Conservation (phyloP, 495 filamentous ascomycete species). For the Amorphotheca resinae region DNA sequence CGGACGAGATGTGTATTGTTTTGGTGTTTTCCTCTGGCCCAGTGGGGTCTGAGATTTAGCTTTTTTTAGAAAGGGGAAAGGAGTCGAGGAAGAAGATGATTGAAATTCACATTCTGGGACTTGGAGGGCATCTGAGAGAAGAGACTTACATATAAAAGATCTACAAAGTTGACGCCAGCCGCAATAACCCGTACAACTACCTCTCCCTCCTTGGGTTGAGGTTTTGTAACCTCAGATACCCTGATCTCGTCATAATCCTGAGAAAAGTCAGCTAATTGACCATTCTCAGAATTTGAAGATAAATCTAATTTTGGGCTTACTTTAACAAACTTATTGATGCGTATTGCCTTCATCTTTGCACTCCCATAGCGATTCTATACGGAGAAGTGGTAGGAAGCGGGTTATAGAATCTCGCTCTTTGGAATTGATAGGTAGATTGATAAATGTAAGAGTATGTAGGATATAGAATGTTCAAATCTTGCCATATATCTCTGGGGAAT, state of each 20-base stretch:
- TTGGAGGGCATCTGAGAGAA: background rate
- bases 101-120: background rate
- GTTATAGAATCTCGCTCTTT: no score
- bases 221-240: conserved; percentile 14
- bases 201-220: conserved; percentile 8
- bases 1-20: conserved; percentile 25
- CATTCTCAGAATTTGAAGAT: background rate
- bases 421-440: no score
- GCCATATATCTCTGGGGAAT: no score
- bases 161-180: conserved; percentile 20
- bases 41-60: background rate
- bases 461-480: no score
- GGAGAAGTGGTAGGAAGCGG: no score
- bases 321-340: conserved; percentile 15
- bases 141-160: conserved; percentile 18
- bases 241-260: conserved; percentile 14
- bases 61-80: background rate
- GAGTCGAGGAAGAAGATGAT: background rate
- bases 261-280: conserved; percentile 1
- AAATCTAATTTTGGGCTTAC: background rate
- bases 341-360: conserved; percentile 16
- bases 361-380: no score
- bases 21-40: conserved; percentile 28
- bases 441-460: no score
- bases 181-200: conserved; percentile 13